phyloP scores from a whole-genome alignment of 768 basidiomycete species.

The Exsudoporus frostii region DNA sequence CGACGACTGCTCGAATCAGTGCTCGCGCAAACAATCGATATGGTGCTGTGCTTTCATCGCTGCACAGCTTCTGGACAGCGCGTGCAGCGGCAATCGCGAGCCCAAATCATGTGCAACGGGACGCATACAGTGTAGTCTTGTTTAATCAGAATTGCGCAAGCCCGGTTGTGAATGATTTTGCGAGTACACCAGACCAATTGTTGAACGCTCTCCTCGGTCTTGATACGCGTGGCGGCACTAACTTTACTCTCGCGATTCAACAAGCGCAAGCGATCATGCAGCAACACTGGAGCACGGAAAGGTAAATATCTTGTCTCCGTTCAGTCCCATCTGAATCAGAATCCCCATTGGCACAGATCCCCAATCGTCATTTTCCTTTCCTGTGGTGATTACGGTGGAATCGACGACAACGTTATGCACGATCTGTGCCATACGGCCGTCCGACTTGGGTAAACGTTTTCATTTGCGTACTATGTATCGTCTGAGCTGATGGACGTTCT shows the following conservation, averaged over 20 bases:
- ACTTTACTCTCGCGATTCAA: constrained; percentile 41
- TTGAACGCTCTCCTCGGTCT: constrained; percentile 37
- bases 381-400: constrained; percentile 47
- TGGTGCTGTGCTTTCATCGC: constrained; percentile 56
- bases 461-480: accelerated
- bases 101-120: constrained; percentile 36
- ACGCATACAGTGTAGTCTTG: constrained; percentile 55
- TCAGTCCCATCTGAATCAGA: not conserved
- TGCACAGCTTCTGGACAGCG: constrained; percentile 55
- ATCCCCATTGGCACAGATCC: not conserved
- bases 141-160: constrained; percentile 33
- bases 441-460: constrained; percentile 40
- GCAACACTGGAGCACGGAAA: constrained; percentile 47
- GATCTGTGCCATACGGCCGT: constrained; percentile 42
- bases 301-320: constrained; percentile 27
- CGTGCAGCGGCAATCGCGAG: constrained; percentile 37
- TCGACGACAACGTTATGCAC: constrained; percentile 37
- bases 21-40: constrained; percentile 44
- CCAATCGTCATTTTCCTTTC: constrained; percentile 40
- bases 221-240: constrained; percentile 36
- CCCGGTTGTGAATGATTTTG: constrained; percentile 44
- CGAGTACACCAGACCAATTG: constrained; percentile 43
- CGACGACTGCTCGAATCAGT: constrained; percentile 38
- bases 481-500: not conserved
- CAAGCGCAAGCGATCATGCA: constrained; percentile 39